Conservation (phyloP, 1,139 yeast genomes). For the Barnettozyma hawaiiensis region DNA sequence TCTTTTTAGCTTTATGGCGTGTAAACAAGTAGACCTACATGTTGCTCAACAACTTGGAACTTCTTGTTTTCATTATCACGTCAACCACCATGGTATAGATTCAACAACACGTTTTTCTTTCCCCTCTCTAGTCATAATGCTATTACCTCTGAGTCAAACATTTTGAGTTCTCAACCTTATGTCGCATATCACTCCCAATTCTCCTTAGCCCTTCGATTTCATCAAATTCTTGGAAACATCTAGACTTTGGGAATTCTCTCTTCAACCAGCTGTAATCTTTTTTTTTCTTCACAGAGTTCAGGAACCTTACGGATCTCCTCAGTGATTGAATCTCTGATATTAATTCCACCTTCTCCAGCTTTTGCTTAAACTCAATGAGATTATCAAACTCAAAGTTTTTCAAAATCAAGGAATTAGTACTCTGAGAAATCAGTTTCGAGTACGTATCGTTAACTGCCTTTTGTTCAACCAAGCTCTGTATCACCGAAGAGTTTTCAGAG, state of each 20-base stretch:
- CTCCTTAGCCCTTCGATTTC: constrained; percentile 17
- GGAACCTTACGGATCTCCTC: constrained; percentile 15
- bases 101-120: no score
- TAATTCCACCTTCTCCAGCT: constrained; percentile 14
- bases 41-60: no score
- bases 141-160: neutral
- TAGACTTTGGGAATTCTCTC: constrained; percentile 8
- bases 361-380: constrained; percentile 16
- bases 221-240: constrained; percentile 6
- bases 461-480: constrained; percentile 2
- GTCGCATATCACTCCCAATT: constrained; percentile 16
- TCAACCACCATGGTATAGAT: no score
- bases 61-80: no score
- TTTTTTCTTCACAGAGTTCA: constrained; percentile 1
- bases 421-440: constrained; percentile 12
- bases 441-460: constrained; percentile 5
- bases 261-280: constrained; percentile 13
- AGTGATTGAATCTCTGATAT: constrained; percentile 21
- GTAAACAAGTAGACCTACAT: no score
- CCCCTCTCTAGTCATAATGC: no score
- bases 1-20: no score
- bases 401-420: constrained; percentile 15
- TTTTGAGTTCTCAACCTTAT: constrained; percentile 6
- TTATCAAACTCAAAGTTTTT: constrained; percentile 19
- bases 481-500: constrained; percentile 8